Evolutionary conservation across 2,329 filamentous ascomycete genomes (phyloP).

Genomic region (Aspergillus cejpii): DNA sequence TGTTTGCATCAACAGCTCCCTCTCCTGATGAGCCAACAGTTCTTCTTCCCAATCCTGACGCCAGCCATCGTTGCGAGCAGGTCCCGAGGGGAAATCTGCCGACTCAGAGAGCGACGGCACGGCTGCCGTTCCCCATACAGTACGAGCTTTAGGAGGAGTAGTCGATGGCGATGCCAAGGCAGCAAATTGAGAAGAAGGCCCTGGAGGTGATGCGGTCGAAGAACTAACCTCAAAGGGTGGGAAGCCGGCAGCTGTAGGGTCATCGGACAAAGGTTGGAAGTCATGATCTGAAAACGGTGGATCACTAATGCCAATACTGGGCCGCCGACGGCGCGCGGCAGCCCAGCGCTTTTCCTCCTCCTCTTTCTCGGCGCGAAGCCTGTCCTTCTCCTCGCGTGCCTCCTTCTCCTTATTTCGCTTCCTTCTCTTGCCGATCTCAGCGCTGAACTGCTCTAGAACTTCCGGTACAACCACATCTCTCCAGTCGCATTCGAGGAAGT

Average conservation of each 20-base stretch:
- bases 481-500: constrained; percentile 91
- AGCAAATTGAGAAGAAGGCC: constrained; percentile 40
- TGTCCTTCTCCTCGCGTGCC: constrained; percentile 76
- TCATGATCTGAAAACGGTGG: constrained; percentile 54
- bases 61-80: constrained; percentile 69
- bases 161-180: constrained; percentile 69
- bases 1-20: constrained; percentile 45
- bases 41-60: constrained; percentile 76
- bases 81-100: constrained; percentile 35
- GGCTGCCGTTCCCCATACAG: constrained; percentile 85
- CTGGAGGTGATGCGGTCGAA: constrained; percentile 40
- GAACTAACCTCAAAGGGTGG: constrained; percentile 25
- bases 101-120: constrained; percentile 55
- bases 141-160: constrained; percentile 67
- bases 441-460: constrained; percentile 66
- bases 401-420: constrained; percentile 78
- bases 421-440: constrained; percentile 68
- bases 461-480: constrained; percentile 75
- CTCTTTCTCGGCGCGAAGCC: constrained; percentile 70
- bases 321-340: constrained; percentile 56
- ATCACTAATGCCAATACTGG: constrained; percentile 43
- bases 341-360: constrained; percentile 65
- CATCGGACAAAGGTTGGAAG: constrained; percentile 56
- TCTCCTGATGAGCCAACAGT: constrained; percentile 56
- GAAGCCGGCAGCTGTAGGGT: constrained; percentile 20